Evolutionary conservation across 495 filamentous ascomycete species (phyloP).

Genomic region (Penicillium samsonianum): DNA sequence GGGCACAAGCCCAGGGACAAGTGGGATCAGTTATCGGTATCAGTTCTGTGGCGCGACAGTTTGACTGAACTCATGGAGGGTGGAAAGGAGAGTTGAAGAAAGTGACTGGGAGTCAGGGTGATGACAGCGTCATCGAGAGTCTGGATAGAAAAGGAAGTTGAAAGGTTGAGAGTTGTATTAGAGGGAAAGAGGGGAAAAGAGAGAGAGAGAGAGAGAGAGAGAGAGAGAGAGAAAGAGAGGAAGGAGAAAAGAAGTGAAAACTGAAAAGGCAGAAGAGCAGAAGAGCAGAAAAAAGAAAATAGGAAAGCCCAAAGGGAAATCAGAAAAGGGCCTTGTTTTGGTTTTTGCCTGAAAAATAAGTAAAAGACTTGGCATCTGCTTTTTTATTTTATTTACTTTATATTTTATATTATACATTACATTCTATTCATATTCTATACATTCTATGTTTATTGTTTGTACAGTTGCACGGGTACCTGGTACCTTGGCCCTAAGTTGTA

Average conservation of each 20-base stretch:
- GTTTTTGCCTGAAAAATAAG: constrained; percentile 8
- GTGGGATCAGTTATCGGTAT: constrained; percentile 30
- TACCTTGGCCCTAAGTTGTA: constrained; percentile 17
- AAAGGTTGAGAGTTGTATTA: constrained; percentile 11
- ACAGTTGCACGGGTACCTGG: constrained; percentile 24
- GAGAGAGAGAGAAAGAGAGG: constrained; percentile 8
- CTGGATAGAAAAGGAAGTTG: constrained; percentile 4
- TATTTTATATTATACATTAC: no score
- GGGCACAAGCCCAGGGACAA: constrained; percentile 48
- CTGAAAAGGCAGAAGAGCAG: constrained; percentile 9
- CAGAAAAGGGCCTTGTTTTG: constrained; percentile 14
- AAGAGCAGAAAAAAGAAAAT: constrained; percentile 15
- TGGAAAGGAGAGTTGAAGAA: constrained; percentile 10
- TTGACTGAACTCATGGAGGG: constrained; percentile 41
- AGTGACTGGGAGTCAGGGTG: background rate
- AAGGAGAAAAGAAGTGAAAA: constrained; percentile 14
- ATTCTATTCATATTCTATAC: background rate
- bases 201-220: constrained; percentile 12
- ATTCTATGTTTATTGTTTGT: no score
- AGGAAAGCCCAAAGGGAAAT: constrained; percentile 13
- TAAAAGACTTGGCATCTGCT: background rate
- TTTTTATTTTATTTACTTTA: background rate
- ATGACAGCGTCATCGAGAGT: constrained; percentile 1
- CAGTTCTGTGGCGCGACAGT: constrained; percentile 22
- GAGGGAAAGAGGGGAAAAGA: constrained; percentile 13